phyloP scores from a whole-genome alignment of 2,329 filamentous ascomycete genomes.

The Calonectria fujianensis region DNA sequence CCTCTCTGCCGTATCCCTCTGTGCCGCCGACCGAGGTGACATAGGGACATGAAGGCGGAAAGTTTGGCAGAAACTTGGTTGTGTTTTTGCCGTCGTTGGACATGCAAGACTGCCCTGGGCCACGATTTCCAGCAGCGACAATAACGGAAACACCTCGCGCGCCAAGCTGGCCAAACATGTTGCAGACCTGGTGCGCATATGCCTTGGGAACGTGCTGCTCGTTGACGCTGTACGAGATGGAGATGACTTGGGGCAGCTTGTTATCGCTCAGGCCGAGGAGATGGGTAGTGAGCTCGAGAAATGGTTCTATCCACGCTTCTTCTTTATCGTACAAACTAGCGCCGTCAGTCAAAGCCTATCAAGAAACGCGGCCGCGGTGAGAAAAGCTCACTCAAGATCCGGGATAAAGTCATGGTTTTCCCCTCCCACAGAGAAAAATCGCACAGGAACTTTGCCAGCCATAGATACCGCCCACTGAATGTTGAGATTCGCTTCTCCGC shows the following conservation, averaged over 20 bases:
- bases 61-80: conserved; percentile 59
- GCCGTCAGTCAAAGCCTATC: neutral
- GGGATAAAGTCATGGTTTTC: conserved; percentile 56
- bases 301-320: conserved; percentile 76
- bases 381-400: conserved; percentile 59
- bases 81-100: conserved; percentile 61
- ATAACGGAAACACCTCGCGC: conserved; percentile 81
- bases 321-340: conserved; percentile 54
- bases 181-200: conserved; percentile 72
- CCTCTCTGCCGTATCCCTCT: conserved; percentile 69
- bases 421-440: conserved; percentile 59
- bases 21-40: conserved; percentile 79
- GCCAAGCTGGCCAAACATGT: conserved; percentile 79
- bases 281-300: conserved; percentile 77
- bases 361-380: no score
- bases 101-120: conserved; percentile 60
- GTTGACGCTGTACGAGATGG: conserved; percentile 82
- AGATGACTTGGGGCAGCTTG: conserved; percentile 77
- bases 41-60: conserved; percentile 71
- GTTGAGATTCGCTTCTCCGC: conserved; percentile 62
- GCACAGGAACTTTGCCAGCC: conserved; percentile 59
- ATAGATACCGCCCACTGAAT: conserved; percentile 61
- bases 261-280: conserved; percentile 72
- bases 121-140: conserved; percentile 76
- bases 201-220: conserved; percentile 77